A percentile compares a stretch with the other conserved stretches of the same genome.
Conservation (phyloP, 139 green algal species). For the Gonium pectorale region DNA sequence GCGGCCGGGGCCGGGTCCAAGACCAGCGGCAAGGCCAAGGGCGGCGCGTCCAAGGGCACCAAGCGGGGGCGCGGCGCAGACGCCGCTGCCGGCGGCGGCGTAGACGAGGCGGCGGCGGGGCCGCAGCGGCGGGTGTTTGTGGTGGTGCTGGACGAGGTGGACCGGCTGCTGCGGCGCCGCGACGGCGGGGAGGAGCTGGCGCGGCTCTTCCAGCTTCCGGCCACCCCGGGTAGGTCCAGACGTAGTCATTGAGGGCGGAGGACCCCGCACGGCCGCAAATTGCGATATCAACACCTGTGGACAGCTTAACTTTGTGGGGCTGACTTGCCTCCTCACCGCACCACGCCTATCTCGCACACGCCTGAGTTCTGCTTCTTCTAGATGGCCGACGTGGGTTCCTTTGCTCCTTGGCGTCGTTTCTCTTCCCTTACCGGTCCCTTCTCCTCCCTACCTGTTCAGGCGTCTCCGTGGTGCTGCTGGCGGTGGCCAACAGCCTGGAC, state of each 20-base stretch:
- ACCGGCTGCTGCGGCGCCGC: conserved; percentile 51
- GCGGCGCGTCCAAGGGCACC: neutral
- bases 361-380: too few species aligned
- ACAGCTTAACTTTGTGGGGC: too few species aligned
- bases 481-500: conserved; percentile 73
- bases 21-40: neutral
- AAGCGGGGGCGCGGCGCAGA: conserved; percentile 18
- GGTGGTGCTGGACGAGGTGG: conserved; percentile 70
- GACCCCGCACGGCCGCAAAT: too few species aligned
- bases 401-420: neutral
- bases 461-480: conserved; percentile 56
- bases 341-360: too few species aligned
- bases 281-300: too few species aligned
- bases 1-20: neutral
- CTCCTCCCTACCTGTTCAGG: conserved; percentile 24
- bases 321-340: too few species aligned
- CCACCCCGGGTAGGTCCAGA: conserved; percentile 20
- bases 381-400: too few species aligned
- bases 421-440: neutral
- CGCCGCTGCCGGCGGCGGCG: neutral
- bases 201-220: conserved; percentile 65
- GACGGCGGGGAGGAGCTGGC: conserved; percentile 50
- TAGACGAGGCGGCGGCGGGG: neutral
- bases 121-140: conserved; percentile 34
- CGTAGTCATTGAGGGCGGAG: neutral